Evolutionary conservation across 2,329 filamentous ascomycete genomes (phyloP).

Genomic region (Ascochyta koolunga): DNA sequence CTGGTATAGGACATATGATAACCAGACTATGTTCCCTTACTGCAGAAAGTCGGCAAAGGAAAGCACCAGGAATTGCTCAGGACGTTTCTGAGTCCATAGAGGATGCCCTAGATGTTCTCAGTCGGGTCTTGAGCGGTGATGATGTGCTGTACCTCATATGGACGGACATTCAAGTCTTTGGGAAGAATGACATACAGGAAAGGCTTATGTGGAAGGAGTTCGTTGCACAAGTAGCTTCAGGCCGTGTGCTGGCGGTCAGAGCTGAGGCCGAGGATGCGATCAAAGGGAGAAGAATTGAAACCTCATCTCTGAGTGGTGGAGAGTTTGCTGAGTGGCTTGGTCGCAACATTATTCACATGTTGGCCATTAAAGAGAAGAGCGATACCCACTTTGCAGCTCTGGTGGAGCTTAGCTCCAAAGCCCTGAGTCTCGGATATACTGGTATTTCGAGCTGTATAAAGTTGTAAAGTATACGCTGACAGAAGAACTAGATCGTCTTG

Average conservation of each 20-base stretch:
- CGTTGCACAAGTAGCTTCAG: conserved; percentile 63
- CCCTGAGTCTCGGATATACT: conserved; percentile 73
- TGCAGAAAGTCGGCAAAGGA: conserved; percentile 42
- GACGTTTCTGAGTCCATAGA: conserved; percentile 42
- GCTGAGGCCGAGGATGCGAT: conserved; percentile 65
- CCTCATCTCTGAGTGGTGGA: conserved; percentile 70
- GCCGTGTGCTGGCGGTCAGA: conserved; percentile 62
- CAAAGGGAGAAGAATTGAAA: conserved; percentile 38
- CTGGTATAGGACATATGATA: conserved; percentile 78
- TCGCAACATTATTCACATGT: conserved; percentile 61
- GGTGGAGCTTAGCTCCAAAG: conserved; percentile 60
- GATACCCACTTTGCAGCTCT: conserved; percentile 39
- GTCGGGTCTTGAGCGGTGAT: conserved; percentile 52
- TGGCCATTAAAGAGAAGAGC: conserved; percentile 49
- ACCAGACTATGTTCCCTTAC: conserved; percentile 70
- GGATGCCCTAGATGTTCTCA: conserved; percentile 53
- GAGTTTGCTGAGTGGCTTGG: conserved; percentile 76
- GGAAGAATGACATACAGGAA: conserved; percentile 52
- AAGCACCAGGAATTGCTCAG: conserved; percentile 38
- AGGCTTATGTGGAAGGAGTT: conserved; percentile 69
- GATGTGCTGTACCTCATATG: conserved; percentile 53
- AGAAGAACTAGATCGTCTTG: conserved; percentile 28
- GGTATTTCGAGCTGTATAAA: conserved; percentile 48
- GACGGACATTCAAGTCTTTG: conserved; percentile 50
- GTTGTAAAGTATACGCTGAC: background rate